A percentile compares a stretch with the other conserved stretches of the same genome.
Conservation (phyloP, 2,329 filamentous ascomycete genomes). For the Pezicula rhizophila region DNA sequence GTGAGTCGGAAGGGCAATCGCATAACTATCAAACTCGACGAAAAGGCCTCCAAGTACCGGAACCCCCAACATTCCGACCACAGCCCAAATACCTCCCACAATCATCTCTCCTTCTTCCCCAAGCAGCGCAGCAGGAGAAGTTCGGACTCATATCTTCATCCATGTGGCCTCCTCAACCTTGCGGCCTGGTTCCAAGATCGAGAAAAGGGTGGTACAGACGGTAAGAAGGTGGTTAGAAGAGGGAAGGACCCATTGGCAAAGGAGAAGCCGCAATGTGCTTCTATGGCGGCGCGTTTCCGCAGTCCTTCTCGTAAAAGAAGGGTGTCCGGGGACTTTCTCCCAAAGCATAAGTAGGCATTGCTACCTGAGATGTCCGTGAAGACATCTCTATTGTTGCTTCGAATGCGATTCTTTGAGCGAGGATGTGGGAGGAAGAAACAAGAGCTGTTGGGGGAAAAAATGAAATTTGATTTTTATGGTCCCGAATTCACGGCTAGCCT, state of each 20-base stretch:
- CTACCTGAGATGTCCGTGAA: constrained; percentile 33
- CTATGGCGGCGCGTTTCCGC: constrained; percentile 99
- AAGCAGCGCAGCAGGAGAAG: constrained; percentile 33
- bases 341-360: constrained; percentile 61
- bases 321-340: constrained; percentile 99
- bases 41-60: constrained; percentile 58
- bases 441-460: constrained; percentile 20
- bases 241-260: constrained; percentile 48
- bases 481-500: too few species aligned
- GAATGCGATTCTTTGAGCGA: constrained; percentile 99
- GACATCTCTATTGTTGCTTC: constrained; percentile 88
- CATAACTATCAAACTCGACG: constrained; percentile 98
- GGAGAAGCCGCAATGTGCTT: constrained; percentile 87
- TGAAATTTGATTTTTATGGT: not conserved
- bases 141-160: constrained; percentile 90
- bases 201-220: constrained; percentile 27
- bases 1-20: constrained; percentile 66
- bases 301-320: constrained; percentile 44
- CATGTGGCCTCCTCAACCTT: constrained; percentile 44
- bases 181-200: constrained; percentile 21
- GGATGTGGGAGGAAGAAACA: constrained; percentile 55
- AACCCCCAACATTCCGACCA: constrained; percentile 34
- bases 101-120: constrained; percentile 9
- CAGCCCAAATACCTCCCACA: constrained; percentile 34
- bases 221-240: constrained; percentile 30